Evolutionary conservation across 495 filamentous ascomycete species (phyloP), one percentile per base, ranked within the genome.

Genomic region (Thermothielavioides terrestris): DNA sequence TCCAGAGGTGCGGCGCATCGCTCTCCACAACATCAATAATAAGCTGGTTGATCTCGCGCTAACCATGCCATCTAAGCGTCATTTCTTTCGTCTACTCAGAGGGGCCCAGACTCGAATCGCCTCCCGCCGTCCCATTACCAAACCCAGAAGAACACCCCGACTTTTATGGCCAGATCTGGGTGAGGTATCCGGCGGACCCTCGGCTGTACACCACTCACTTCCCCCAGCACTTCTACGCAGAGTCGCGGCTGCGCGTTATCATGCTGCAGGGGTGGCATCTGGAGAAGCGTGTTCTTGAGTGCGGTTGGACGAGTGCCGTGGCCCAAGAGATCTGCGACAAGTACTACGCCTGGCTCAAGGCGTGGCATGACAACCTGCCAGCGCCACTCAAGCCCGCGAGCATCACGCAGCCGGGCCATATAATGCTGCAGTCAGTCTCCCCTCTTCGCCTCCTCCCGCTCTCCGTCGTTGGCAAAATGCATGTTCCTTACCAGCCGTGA

Each of bases 111-210:
- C 39, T 68, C 26, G 40, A 34, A 10, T 36, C 49, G 1, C 50
- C 61, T 2, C 63, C 65, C 0, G 51, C 28, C 10, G 52, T 49
- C 15, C 42, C 59, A 10, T 23, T 66, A 3, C 65, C 65, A 0
- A 58, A 66, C 21, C 61, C 59, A 1, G 28, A 32, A 9, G 14
- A 37, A 2, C 42, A 61, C 21, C 28, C 54, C 2, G 18, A 55
- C 8, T 68, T 51, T 45, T 68, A 64, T 42, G 63, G 63, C 14
- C 57, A 66, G 36, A 41, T 60, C 26, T 63, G 56, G 53, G 26
- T 68, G 9, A 43, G 55, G n/a, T 68, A 68, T 22, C 63, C 65
- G 9, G 9, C 58, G 12, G 45, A 51, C 37, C 30, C 47, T 4
- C 50, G 32, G 3, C 17, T 61, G 18, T 52, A 49, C 21, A 57